These are phyloP conservation scores for Arthrobotrys conoides DNA, from an alignment of 2,329 filamentous ascomycete species.

Conservation along the genomic window DNA sequence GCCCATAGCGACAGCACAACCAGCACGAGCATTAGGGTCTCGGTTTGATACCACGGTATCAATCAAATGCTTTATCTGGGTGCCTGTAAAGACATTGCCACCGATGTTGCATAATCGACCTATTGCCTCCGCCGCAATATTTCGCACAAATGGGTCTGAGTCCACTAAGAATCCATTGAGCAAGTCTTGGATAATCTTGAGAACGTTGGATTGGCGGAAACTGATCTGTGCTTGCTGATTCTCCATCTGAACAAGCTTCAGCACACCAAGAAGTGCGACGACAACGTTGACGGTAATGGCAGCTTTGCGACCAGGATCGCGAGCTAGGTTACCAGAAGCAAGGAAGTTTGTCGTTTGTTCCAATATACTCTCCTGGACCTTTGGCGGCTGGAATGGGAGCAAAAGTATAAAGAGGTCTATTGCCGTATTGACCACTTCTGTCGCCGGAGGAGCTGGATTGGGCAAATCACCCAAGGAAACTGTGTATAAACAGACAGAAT, in stretches of 20 bases:
- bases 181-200: slow-evolving; percentile 70
- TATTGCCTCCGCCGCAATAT: slow-evolving; percentile 85
- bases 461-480: slow-evolving; percentile 70
- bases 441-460: slow-evolving; percentile 81
- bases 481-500: slow-evolving; percentile 84
- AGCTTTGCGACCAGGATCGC: slow-evolving; percentile 88
- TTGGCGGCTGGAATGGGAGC: slow-evolving; percentile 87
- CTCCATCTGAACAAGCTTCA: slow-evolving; percentile 81
- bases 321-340: slow-evolving; percentile 82
- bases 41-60: slow-evolving; percentile 95
- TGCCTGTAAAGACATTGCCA: slow-evolving; percentile 88
- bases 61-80: slow-evolving; percentile 90
- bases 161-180: slow-evolving; percentile 86
- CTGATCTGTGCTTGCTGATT: slow-evolving; percentile 59
- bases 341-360: slow-evolving; percentile 93
- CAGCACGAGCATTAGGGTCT: slow-evolving; percentile 91
- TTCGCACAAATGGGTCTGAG: slow-evolving; percentile 86
- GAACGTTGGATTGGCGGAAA: slow-evolving; percentile 62
- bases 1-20: slow-evolving; percentile 92
- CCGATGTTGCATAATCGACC: slow-evolving; percentile 87
- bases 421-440: slow-evolving; percentile 93
- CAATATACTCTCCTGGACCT: slow-evolving; percentile 94
- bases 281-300: slow-evolving; percentile 93
- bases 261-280: slow-evolving; percentile 81
- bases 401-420: slow-evolving; percentile 94